Conservation (phyloP, 2,329 filamentous ascomycete species). For the Sporothrix globosa region DNA sequence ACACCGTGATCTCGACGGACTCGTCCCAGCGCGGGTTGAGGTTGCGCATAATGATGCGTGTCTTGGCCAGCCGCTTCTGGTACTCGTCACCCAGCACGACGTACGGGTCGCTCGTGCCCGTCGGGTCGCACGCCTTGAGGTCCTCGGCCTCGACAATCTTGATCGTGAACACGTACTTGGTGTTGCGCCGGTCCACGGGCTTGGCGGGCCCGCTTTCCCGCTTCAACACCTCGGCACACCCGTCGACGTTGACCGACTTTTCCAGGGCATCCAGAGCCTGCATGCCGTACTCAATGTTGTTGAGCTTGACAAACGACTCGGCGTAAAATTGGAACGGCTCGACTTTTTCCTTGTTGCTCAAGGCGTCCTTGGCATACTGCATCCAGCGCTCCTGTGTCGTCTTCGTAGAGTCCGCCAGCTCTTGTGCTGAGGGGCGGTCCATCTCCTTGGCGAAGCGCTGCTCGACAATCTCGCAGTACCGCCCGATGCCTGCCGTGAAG, state of each 20-base stretch:
- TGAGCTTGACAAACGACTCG: slow-evolving; percentile 94
- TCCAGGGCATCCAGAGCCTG: slow-evolving; percentile 90
- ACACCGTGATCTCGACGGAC: slow-evolving; percentile 92
- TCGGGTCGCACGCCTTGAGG: slow-evolving; percentile 95
- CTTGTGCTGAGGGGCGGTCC: slow-evolving; percentile 86
- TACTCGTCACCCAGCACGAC: slow-evolving; percentile 97
- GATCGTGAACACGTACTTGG: slow-evolving; percentile 96
- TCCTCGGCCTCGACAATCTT: slow-evolving; percentile 99
- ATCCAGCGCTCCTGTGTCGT: slow-evolving; percentile 91
- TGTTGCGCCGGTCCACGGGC: slow-evolving; percentile 65
- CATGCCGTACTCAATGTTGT: slow-evolving; percentile 95
- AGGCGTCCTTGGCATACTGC: slow-evolving; percentile 90
- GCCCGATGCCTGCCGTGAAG: slow-evolving; percentile 78
- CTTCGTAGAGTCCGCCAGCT: slow-evolving; percentile 75
- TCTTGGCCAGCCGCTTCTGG: slow-evolving; percentile 94
- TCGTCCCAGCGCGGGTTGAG: slow-evolving; percentile 97
- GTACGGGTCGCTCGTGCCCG: slow-evolving; percentile 92
- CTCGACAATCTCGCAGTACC: slow-evolving; percentile 91
- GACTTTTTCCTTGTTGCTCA: slow-evolving; percentile 87
- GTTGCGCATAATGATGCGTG: slow-evolving; percentile 84
- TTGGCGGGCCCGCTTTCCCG: slow-evolving; percentile 72
- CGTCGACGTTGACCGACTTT: slow-evolving; percentile 86
- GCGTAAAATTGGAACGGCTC: slow-evolving; percentile 93
- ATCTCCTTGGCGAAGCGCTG: slow-evolving; percentile 86
- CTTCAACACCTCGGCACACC: slow-evolving; percentile 79